phyloP scores from a whole-genome alignment of 345 rosid genomes.

The Arabidopsis thaliana region TAIR10.1 NC_003074.8:1934501-1935000 shows the following conservation, averaged over 20 bases:
- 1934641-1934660: neutral
- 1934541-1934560: neutral
- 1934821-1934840: conserved; percentile 22
- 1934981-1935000: conserved; percentile 10
- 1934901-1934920: conserved; percentile 40
- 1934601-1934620: neutral
- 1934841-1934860: neutral
- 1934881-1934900: conserved; percentile 35
- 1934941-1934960: conserved; percentile 2
- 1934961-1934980: neutral
- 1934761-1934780: conserved; percentile 29
- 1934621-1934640: neutral
- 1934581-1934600: neutral
- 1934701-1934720: neutral
- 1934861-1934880: conserved; percentile 14
- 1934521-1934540: neutral
- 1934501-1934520: neutral
- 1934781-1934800: conserved; percentile 32
- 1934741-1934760: neutral
- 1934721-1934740: conserved; percentile 11
- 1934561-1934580: neutral
- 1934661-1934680: neutral
- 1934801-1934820: conserved; percentile 20
- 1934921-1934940: conserved; percentile 24
- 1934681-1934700: neutral